A percentile compares a stretch with the other conserved stretches of the same genome.
phyloP scores from a whole-genome alignment of 306 rosid species.

The Dalbergia cultrata region DNA sequence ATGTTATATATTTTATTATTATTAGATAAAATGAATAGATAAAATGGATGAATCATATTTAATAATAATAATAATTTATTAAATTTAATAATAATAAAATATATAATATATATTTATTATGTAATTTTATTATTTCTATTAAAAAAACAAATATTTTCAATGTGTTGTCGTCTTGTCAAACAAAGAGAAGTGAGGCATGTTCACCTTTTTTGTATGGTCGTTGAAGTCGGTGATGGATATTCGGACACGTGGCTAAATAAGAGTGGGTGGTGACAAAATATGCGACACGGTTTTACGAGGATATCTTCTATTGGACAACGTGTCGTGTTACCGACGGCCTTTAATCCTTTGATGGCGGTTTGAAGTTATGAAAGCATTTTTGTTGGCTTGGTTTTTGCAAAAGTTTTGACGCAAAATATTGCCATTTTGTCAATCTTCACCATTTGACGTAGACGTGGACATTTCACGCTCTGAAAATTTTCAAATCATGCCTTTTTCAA shows the following conservation, averaged over 20 bases:
- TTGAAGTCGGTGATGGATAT: constrained; percentile 30
- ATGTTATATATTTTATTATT: too few relatives aligned
- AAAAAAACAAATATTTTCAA: background rate
- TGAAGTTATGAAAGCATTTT: background rate
- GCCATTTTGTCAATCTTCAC: background rate
- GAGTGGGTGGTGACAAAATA: background rate
- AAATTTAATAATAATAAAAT: too few relatives aligned
- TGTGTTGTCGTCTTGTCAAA: constrained; percentile 22
- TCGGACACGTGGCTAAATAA: background rate
- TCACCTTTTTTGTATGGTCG: constrained; percentile 39
- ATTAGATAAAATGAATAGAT: too few relatives aligned
- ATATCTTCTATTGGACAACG: constrained; percentile 28
- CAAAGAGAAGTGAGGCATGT: background rate
- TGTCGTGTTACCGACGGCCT: constrained; percentile 29
- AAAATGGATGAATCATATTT: too few relatives aligned
- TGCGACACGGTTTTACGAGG: constrained; percentile 3
- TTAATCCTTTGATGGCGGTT: constrained; percentile 23
- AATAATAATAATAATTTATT: too few relatives aligned
- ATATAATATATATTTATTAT: too few relatives aligned
- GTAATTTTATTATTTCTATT: too few relatives aligned
- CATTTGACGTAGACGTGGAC: constrained; percentile 31
- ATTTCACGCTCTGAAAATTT: constrained; percentile 1
- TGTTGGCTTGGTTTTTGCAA: constrained; percentile 22
- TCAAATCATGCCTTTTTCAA: background rate
- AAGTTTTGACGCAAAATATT: background rate